Evolutionary conservation across 2,329 filamentous ascomycete genomes (phyloP), one percentile per base, ranked within the genome.

Genomic region (Graphiopsis chlorocephala): DNA sequence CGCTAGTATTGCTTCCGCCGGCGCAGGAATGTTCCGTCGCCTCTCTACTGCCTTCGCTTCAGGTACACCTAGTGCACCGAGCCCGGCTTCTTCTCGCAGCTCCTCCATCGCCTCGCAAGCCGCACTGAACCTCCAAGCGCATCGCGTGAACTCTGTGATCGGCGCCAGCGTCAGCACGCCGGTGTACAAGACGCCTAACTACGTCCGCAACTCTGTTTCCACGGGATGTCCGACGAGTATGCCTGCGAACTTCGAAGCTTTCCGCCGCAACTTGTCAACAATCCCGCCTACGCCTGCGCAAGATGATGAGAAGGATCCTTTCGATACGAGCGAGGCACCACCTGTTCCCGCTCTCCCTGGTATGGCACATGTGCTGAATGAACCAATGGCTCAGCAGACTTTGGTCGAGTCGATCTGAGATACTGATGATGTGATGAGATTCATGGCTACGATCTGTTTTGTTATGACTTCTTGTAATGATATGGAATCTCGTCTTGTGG

Each of bases 241-340:
- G 72, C 73, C 78, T 2, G 73, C 72, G 55, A 62, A 55, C 15
- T 53, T 62, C 25, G 60, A 62, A 20, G 33, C 33, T n/a, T 58
- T 58, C 31, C 72, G 69, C 10, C 77, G 77, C 2, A 69, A 74
- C 35, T 66, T 81, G 55, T 72, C 72, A 11, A 75, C 76, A 0
- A 79, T 81, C 31, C 78, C 78, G n/a, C 78, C 76, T 3, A 81
- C 78, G 6, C 78, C 78, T n/a, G 75, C 71, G 10, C 67, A 72
- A 4, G 73, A 74, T 10, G 73, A 75, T 12, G 66, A 68, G 8
- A 67, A 73, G 25, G 77, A 77, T 66, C 78, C 78, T 0, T 80
- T 81, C 65, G 78, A 79, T 33, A 72, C 58, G 10, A 68, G 64
- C 14, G 56, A 52, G 52, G 64, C 68, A 31, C 68, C 68, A 33